A percentile compares a stretch with the other conserved stretches of the same genome.
Conservation (phyloP, 2,329 filamentous ascomycete genomes). For the Allantophomopsis lycopodina region DNA sequence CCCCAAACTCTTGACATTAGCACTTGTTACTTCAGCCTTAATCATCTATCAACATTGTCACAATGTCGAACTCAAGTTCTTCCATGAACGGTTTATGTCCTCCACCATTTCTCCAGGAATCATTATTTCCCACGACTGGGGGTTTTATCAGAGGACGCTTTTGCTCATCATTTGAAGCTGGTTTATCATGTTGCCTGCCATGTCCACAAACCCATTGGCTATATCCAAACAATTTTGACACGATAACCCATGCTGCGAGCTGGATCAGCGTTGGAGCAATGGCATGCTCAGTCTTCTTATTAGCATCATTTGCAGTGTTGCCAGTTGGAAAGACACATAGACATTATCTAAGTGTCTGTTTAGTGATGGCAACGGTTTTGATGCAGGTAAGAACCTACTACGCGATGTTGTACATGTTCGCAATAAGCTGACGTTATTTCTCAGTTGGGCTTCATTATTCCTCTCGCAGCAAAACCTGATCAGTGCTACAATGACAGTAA, state of each 20-base stretch:
- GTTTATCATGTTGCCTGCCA: conserved; percentile 67
- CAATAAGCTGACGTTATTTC: conserved; percentile 9
- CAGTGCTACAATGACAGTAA: conserved; percentile 67
- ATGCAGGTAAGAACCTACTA: conserved; percentile 49
- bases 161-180: conserved; percentile 23
- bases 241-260: conserved; percentile 53
- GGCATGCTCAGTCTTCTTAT: conserved; percentile 58
- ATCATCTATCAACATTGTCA: too few relatives aligned
- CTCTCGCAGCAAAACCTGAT: conserved; percentile 62
- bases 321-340: conserved; percentile 82
- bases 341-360: conserved; percentile 84
- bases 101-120: conserved; percentile 53
- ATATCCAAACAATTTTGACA: conserved; percentile 44
- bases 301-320: conserved; percentile 66
- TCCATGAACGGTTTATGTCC: conserved; percentile 38
- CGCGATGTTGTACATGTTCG: conserved; percentile 19
- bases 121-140: conserved; percentile 40
- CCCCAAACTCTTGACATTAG: too few relatives aligned
- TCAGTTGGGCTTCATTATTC: conserved; percentile 81
- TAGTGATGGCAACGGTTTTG: conserved; percentile 61
- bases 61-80: too few relatives aligned
- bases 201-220: conserved; percentile 77
- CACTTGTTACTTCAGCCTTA: too few relatives aligned
- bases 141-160: conserved; percentile 45
- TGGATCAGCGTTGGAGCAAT: conserved; percentile 71